phyloP scores from a whole-genome alignment of 129 eudicot genomes.

The Silybum marianum region DNA sequence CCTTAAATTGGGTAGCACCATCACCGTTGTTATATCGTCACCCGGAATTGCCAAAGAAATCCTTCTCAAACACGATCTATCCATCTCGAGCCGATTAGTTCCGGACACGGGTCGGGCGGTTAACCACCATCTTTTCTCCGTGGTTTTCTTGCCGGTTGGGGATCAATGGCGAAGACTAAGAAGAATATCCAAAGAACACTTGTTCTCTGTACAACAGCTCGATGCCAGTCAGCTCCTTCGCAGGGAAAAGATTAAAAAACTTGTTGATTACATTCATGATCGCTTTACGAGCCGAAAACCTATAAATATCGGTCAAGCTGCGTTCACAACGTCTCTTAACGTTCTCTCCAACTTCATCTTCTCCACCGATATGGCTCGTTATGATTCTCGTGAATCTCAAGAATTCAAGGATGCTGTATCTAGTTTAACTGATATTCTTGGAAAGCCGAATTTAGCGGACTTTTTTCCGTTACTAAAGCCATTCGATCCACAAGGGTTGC shows the following conservation, averaged over 20 bases:
- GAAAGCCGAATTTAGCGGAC: conserved; percentile 20
- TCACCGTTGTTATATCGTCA: conserved; percentile 19
- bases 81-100: conserved; percentile 5
- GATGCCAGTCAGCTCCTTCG: conserved; percentile 13
- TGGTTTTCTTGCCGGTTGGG: conserved; percentile 10
- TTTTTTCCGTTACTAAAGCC: conserved; percentile 27
- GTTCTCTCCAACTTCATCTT: conserved; percentile 14
- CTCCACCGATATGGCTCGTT: conserved; percentile 22
- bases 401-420: conserved; percentile 18
- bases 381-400: conserved; percentile 20
- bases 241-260: background rate
- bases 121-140: background rate
- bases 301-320: conserved; percentile 33
- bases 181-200: conserved; percentile 8
- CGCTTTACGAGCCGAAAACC: conserved; percentile 21
- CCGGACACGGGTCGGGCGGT: background rate
- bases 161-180: conserved; percentile 19
- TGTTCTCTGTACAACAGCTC: conserved; percentile 5
- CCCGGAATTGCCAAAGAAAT: conserved; percentile 10
- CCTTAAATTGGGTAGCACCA: conserved; percentile 15
- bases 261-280: conserved; percentile 6
- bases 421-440: conserved; percentile 3
- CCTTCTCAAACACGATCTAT: conserved; percentile 8
- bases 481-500: conserved; percentile 16
- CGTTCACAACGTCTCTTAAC: conserved; percentile 13